These are phyloP conservation scores for Escallonia herrerae DNA, from an alignment of 129 eudicot genomes.

Conservation along the genomic window DNA sequence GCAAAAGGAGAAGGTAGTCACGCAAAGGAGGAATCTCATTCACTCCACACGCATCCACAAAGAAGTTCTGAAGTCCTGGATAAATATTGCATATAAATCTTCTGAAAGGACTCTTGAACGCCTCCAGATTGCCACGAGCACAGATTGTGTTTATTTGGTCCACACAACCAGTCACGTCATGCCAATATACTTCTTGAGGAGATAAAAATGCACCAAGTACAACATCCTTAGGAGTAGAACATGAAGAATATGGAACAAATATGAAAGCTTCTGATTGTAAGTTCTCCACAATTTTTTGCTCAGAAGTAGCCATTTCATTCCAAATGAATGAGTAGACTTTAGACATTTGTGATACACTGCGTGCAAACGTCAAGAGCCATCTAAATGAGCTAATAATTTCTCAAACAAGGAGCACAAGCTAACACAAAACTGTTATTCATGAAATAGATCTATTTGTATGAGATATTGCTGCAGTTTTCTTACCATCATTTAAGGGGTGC, in stretches of 20 bases:
- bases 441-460: too few species aligned
- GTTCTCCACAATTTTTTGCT: constrained; percentile 32
- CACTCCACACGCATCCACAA: constrained; percentile 85
- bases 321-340: constrained; percentile 59
- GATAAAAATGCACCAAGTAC: constrained; percentile 62
- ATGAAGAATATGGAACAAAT: constrained; percentile 52
- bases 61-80: constrained; percentile 69
- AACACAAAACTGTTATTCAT: too few species aligned
- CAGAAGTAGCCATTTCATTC: constrained; percentile 48
- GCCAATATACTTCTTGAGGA: constrained; percentile 78
- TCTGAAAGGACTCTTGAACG: constrained; percentile 14
- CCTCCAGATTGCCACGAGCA: constrained; percentile 2
- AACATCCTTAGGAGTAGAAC: constrained; percentile 37
- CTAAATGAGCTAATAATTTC: too few species aligned
- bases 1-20: constrained; percentile 57
- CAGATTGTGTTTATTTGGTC: constrained; percentile 13
- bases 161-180: constrained; percentile 45
- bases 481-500: too few species aligned
- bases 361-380: not conserved
- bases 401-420: too few species aligned
- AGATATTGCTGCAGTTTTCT: too few species aligned
- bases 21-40: constrained; percentile 52
- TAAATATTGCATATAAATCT: constrained; percentile 51
- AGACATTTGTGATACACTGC: constrained; percentile 77
- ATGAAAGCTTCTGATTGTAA: constrained; percentile 50